Percentiles rank a stretch among this genome's conserved stretches.
Evolutionary conservation across 2,329 filamentous ascomycete genomes (phyloP).

Genomic region (Arthrobotrys megalospora): DNA sequence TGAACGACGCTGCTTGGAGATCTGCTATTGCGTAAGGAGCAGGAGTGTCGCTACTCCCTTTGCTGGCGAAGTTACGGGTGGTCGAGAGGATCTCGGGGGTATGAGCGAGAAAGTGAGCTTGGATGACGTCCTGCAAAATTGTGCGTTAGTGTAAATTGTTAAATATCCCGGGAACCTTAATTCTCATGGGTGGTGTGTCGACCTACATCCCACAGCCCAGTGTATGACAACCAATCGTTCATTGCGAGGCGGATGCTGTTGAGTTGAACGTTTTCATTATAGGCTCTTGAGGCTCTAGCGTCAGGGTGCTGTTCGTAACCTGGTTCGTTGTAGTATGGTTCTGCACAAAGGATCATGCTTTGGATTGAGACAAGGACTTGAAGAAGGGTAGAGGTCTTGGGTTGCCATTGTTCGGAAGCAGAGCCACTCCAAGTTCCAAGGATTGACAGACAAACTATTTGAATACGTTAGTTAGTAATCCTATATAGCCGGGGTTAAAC

Average conservation of each 20-base stretch:
- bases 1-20: neutral
- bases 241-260: conserved; percentile 36
- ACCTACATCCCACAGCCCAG: conserved; percentile 43
- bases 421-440: conserved; percentile 71
- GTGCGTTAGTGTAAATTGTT: neutral
- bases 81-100: conserved; percentile 29
- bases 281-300: conserved; percentile 10
- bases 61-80: conserved; percentile 20
- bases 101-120: conserved; percentile 48
- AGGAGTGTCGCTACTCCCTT: neutral
- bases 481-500: too few relatives aligned
- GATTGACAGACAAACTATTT: conserved; percentile 71
- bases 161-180: neutral
- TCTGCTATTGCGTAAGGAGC: neutral
- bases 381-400: conserved; percentile 70
- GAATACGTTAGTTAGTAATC: conserved; percentile 39
- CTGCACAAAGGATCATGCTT: conserved; percentile 73
- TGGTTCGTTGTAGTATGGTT: conserved; percentile 74
- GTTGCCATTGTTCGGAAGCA: conserved; percentile 68
- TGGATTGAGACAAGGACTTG: conserved; percentile 74
- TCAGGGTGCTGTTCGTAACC: conserved; percentile 62
- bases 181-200: neutral
- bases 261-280: conserved; percentile 47
- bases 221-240: conserved; percentile 33
- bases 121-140: conserved; percentile 41